phyloP scores from a whole-genome alignment of 2,329 filamentous ascomycete genomes.

The Fusarium brachygibbosum region DNA sequence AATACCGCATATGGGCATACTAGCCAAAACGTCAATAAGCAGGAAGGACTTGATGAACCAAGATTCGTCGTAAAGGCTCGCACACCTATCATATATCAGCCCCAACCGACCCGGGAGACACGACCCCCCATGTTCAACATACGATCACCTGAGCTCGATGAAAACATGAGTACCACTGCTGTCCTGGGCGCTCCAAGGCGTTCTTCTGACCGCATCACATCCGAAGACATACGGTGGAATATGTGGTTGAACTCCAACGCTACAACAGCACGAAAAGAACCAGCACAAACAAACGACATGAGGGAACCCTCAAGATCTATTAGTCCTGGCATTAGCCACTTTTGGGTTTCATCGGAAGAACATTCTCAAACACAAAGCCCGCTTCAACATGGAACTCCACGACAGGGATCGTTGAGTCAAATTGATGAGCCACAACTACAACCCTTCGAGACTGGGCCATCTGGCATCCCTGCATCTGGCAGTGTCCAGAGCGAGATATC shows the following conservation, averaged over 20 bases:
- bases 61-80: constrained; percentile 33
- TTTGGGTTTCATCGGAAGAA: constrained; percentile 27
- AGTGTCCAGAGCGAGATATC: not conserved
- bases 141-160: constrained; percentile 28
- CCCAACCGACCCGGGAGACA: constrained; percentile 42
- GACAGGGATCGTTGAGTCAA: not conserved
- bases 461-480: not conserved
- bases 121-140: constrained; percentile 23
- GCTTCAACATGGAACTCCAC: not conserved
- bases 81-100: constrained; percentile 46
- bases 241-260: constrained; percentile 37
- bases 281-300: not conserved
- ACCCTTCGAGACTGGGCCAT: not conserved
- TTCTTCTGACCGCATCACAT: constrained; percentile 3
- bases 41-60: constrained; percentile 17
- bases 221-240: constrained; percentile 44
- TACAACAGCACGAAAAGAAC: not conserved
- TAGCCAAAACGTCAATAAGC: not conserved
- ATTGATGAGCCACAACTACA: not conserved
- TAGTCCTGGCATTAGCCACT: constrained; percentile 37
- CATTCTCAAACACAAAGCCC: not conserved
- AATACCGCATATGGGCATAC: not conserved
- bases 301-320: constrained; percentile 10
- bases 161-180: constrained; percentile 29
- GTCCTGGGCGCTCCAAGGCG: constrained; percentile 22